Percentiles rank a stretch among this genome's conserved stretches.
Evolutionary conservation across 2,329 filamentous ascomycete species (phyloP).

Genomic region (Periglandula ipomoeae): DNA sequence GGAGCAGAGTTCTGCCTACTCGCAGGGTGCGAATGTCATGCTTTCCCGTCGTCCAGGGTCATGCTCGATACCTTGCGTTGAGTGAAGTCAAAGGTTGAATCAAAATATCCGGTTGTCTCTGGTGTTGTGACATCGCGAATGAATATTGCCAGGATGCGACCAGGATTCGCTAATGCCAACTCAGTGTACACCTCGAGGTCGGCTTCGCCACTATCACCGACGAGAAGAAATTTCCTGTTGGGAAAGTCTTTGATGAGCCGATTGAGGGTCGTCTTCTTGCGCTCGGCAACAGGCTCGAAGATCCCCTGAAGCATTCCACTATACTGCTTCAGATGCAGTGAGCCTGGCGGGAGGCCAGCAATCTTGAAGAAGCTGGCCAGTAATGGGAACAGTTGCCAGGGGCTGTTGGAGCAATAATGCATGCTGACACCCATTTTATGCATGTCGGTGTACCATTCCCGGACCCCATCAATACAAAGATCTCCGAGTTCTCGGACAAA

Average conservation of each 20-base stretch:
- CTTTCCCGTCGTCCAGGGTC: constrained; percentile 16
- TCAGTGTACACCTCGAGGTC: constrained; percentile 97
- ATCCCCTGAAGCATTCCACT: constrained; percentile 96
- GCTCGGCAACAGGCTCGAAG: constrained; percentile 91
- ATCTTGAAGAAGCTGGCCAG: constrained; percentile 76
- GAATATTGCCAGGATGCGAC: constrained; percentile 76
- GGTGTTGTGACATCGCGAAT: constrained; percentile 92
- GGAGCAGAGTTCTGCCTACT: constrained; percentile 20
- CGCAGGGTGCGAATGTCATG: constrained; percentile 5
- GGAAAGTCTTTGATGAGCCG: constrained; percentile 85
- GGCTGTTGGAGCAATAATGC: constrained; percentile 98
- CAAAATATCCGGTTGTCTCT: constrained; percentile 65
- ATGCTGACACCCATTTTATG: constrained; percentile 73
- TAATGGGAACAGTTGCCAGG: constrained; percentile 93
- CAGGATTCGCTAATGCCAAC: constrained; percentile 74
- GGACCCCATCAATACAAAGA: constrained; percentile 76
- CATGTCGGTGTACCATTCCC: constrained; percentile 78
- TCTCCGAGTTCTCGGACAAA: constrained; percentile 81
- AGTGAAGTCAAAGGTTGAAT: constrained; percentile 38
- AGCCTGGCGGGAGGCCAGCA: constrained; percentile 74
- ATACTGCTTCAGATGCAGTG: constrained; percentile 93
- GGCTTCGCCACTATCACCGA: constrained; percentile 93
- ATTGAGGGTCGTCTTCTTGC: constrained; percentile 83
- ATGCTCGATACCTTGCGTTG: constrained; percentile 18
- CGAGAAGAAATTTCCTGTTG: constrained; percentile 76